These are phyloP conservation scores for Gossypium schwendimanii DNA, from an alignment of 441 rosid genomes.

Conservation along the genomic window DNA sequence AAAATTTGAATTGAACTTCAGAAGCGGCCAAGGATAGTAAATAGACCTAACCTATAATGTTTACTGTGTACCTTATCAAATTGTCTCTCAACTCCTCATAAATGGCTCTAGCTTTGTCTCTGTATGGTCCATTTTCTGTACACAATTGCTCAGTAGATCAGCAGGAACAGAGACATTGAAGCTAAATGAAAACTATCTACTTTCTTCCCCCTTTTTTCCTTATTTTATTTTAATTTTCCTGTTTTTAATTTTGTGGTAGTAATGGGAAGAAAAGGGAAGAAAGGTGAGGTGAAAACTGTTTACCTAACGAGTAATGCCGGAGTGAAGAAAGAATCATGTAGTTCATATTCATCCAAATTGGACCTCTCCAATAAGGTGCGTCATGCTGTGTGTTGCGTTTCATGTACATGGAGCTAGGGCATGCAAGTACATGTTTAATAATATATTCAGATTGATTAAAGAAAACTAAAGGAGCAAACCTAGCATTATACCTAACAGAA, in stretches of 20 bases:
- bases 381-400: conserved; percentile 91
- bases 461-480: background rate
- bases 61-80: conserved; percentile 59
- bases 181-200: background rate
- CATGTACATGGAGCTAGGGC: conserved; percentile 79
- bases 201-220: background rate
- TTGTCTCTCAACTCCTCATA: conserved; percentile 63
- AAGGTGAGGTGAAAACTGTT: background rate
- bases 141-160: conserved; percentile 14
- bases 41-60: background rate
- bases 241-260: background rate
- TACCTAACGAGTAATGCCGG: conserved; percentile 79
- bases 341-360: conserved; percentile 97
- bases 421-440: conserved; percentile 5
- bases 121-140: conserved; percentile 82
- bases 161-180: background rate
- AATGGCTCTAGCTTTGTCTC: conserved; percentile 52
- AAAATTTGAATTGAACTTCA: conserved; percentile 4
- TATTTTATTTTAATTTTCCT: background rate
- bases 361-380: conserved; percentile 99
- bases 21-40: background rate
- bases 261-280: background rate
- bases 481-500: background rate
- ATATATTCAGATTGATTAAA: background rate
- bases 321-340: conserved; percentile 87